phyloP scores from a whole-genome alignment of 2,329 filamentous ascomycete genomes.

The Chalaropsis ovoidea region DNA sequence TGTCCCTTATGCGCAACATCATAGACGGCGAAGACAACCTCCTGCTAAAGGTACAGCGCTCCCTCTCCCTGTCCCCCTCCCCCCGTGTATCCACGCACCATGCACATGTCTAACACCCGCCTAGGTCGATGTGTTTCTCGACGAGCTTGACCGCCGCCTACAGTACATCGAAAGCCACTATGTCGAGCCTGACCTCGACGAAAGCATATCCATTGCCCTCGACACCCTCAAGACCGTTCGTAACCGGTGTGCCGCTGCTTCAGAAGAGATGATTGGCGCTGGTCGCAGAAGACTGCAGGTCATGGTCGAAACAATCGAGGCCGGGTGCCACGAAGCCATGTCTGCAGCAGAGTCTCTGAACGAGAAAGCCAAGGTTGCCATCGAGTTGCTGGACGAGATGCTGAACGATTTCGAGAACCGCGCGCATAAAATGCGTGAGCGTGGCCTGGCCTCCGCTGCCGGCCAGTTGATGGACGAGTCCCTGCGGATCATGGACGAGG shows the following conservation, averaged over 20 bases:
- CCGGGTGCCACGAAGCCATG: conserved; percentile 75
- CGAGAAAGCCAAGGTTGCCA: conserved; percentile 80
- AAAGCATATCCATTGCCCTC: conserved; percentile 75
- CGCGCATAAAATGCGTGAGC: conserved; percentile 68
- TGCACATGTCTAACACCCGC: neutral
- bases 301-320: conserved; percentile 85
- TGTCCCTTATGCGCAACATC: conserved; percentile 49
- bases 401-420: conserved; percentile 75
- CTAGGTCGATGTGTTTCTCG: conserved; percentile 68
- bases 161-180: conserved; percentile 83
- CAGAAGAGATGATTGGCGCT: conserved; percentile 79
- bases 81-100: neutral
- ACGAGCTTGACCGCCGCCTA: conserved; percentile 74
- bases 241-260: conserved; percentile 78
- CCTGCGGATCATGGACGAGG: conserved; percentile 67
- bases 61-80: neutral
- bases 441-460: conserved; percentile 56
- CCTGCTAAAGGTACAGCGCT: conserved; percentile 42
- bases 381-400: conserved; percentile 77
- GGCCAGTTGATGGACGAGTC: conserved; percentile 71
- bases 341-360: conserved; percentile 76
- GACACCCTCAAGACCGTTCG: conserved; percentile 77
- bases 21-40: conserved; percentile 55
- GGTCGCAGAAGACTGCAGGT: conserved; percentile 75
- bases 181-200: conserved; percentile 64